Evolutionary conservation across 2,329 filamentous ascomycete species (phyloP).

Genomic region (Phialophora macrospora): DNA sequence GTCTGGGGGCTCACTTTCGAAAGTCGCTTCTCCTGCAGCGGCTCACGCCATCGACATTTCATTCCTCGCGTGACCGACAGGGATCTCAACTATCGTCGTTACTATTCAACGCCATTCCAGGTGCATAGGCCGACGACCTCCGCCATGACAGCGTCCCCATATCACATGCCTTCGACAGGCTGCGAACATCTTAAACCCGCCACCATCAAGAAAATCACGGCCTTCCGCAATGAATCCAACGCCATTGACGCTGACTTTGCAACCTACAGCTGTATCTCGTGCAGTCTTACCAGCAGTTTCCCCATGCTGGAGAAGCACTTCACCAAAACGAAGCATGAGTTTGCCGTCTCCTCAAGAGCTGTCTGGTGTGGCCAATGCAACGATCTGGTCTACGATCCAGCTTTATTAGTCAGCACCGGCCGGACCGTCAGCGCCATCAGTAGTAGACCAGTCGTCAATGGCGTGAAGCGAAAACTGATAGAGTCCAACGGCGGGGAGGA

Average conservation of each 20-base stretch:
- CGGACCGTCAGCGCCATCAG: conserved; percentile 14
- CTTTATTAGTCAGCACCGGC: conserved; percentile 23
- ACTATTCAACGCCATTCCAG: not conserved
- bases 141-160: conserved; percentile 26
- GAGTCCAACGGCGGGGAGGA: conserved; percentile 60
- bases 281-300: conserved; percentile 33
- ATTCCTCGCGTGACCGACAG: not conserved
- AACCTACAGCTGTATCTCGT: conserved; percentile 37
- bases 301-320: conserved; percentile 36
- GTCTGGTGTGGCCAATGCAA: conserved; percentile 38
- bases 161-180: conserved; percentile 35
- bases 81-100: not conserved
- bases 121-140: not conserved
- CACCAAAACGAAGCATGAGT: conserved; percentile 35
- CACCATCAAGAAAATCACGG: conserved; percentile 31
- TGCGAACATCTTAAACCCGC: conserved; percentile 38
- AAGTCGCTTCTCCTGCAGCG: conserved; percentile 1
- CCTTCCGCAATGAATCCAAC: conserved; percentile 23
- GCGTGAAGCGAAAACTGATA: conserved; percentile 46
- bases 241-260: conserved; percentile 33
- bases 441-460: conserved; percentile 18
- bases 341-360: conserved; percentile 34
- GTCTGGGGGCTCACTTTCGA: not conserved
- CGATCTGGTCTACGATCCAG: conserved; percentile 38
- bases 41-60: not conserved